Evolutionary conservation across 768 basidiomycete genomes (phyloP), one percentile per base, ranked within the genome.

Genomic region (Amanita thiersii): DNA sequence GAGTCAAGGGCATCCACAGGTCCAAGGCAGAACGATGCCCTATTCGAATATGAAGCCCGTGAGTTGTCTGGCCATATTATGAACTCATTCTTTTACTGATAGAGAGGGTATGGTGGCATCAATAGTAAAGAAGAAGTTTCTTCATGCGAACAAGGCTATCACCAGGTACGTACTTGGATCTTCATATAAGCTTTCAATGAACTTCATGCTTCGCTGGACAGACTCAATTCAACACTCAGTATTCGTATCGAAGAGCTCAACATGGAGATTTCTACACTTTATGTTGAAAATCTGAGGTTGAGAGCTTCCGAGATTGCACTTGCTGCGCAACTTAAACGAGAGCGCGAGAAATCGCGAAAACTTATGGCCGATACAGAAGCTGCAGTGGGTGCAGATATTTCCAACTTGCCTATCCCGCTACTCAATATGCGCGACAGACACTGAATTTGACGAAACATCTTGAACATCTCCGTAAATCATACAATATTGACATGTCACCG

Each of bases 131-230:
- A 87, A 86, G 79, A 89, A 87, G 66, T 89, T 88, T 54, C 70
- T 90, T 15, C 79, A 88, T 46, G 86, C 86, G 44, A 90, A 90
- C 65, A 89, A 88, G 62, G 87, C 89, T 63, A 90, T 90, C 56
- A 88, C 87, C 18, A 90, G 89, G 86, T 88, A 51, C 28, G 73
- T 58, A 20, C n/a, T 0, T 12, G 29, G 19, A 2, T 14, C 25
- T 25, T 19, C 24, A 17, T 31, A 15, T 14, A 34, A 19, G 14
- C 17, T 17, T 28, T 30, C 25, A 26, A 5, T 28, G 10, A 17
- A 26, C 35, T 43, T 12, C 40, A 39, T 18, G 8, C 31, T 38
- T 10, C n/a, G n/a, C 15, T 8, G 24, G 20, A 5, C 51, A 89
- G 86, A 58, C 78, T 89, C 48, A 90, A 90, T 64, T 86, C 86